Evolutionary conservation across 192 early-diverging fungal species (phyloP).

Genomic region (Paraglomus occultum): DNA sequence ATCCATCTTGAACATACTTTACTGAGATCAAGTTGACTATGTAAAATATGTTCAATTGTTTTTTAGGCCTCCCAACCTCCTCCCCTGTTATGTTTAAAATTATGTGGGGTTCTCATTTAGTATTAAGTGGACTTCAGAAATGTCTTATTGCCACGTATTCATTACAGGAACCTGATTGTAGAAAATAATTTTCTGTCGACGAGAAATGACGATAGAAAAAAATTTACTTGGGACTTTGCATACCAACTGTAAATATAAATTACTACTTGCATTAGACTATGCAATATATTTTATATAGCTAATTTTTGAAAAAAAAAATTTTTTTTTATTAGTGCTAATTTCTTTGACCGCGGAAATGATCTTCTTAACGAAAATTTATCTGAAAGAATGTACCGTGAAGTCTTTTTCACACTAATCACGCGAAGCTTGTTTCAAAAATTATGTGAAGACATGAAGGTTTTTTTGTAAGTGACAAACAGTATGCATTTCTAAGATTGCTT

Average conservation of each 20-base stretch:
- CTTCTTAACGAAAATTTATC: not conserved
- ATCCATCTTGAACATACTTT: too few species aligned
- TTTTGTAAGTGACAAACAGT: conserved; percentile 28
- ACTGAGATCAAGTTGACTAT: too few species aligned
- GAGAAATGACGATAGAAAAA: not conserved
- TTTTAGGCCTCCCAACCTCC: too few species aligned
- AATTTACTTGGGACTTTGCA: conserved; percentile 1
- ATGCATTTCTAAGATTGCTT: not conserved
- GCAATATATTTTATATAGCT: conserved; percentile 4
- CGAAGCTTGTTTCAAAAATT: conserved; percentile 26
- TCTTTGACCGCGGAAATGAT: conserved; percentile 10
- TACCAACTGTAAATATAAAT: conserved; percentile 25
- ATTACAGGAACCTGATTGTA: conserved; percentile 20
- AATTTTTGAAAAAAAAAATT: conserved; percentile 1
- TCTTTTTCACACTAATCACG: conserved; percentile 16
- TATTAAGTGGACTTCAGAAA: conserved; percentile 20
- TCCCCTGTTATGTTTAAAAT: too few species aligned
- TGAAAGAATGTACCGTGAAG: conserved; percentile 12
- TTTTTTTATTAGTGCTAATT: conserved; percentile 2
- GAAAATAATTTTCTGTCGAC: conserved; percentile 5
- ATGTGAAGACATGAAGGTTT: conserved; percentile 10
- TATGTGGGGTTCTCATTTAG: too few species aligned
- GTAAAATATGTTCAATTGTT: too few species aligned
- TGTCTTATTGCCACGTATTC: conserved; percentile 11
- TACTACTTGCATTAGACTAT: not conserved